Evolutionary conservation across 2,329 filamentous ascomycete species (phyloP).

Genomic region (Diaporthe citrichinensis): DNA sequence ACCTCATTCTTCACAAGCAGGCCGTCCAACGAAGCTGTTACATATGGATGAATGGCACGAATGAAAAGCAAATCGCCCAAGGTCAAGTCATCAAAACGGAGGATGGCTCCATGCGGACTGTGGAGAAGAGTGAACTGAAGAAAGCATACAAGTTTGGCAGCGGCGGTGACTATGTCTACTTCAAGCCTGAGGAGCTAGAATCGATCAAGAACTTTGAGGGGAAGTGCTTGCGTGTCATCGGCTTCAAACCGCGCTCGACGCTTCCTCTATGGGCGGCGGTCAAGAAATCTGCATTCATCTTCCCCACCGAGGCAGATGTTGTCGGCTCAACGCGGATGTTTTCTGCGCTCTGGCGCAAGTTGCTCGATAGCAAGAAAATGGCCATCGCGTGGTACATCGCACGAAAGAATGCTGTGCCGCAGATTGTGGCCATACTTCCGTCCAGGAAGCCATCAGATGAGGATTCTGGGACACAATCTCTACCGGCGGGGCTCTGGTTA

Average conservation of each 20-base stretch:
- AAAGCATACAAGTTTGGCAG: slow-evolving; percentile 98
- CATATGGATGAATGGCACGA: slow-evolving; percentile 79
- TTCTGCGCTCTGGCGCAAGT: slow-evolving; percentile 89
- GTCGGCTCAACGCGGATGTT: slow-evolving; percentile 95
- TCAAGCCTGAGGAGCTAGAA: slow-evolving; percentile 86
- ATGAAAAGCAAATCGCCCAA: slow-evolving; percentile 83
- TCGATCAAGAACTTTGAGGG: slow-evolving; percentile 82
- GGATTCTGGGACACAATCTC: slow-evolving; percentile 74
- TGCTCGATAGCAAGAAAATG: slow-evolving; percentile 84
- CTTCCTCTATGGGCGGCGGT: slow-evolving; percentile 88
- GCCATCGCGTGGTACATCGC: slow-evolving; percentile 92
- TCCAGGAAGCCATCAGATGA: slow-evolving; percentile 77
- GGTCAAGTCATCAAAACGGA: slow-evolving; percentile 82
- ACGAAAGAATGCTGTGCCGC: slow-evolving; percentile 83
- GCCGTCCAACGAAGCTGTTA: slow-evolving; percentile 86
- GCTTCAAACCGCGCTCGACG: slow-evolving; percentile 86
- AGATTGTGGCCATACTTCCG: slow-evolving; percentile 85
- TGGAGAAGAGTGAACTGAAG: slow-evolving; percentile 85
- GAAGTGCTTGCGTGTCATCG: slow-evolving; percentile 88
- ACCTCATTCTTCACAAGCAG: slow-evolving; percentile 89
- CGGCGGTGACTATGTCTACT: slow-evolving; percentile 89
- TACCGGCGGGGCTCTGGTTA: slow-evolving; percentile 90
- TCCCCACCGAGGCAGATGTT: slow-evolving; percentile 90
- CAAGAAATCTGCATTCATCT: slow-evolving; percentile 91
- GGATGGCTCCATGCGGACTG: slow-evolving; percentile 80